Conservation (phyloP, 306 rosid species). For the Pterocarpus macrocarpus region DNA sequence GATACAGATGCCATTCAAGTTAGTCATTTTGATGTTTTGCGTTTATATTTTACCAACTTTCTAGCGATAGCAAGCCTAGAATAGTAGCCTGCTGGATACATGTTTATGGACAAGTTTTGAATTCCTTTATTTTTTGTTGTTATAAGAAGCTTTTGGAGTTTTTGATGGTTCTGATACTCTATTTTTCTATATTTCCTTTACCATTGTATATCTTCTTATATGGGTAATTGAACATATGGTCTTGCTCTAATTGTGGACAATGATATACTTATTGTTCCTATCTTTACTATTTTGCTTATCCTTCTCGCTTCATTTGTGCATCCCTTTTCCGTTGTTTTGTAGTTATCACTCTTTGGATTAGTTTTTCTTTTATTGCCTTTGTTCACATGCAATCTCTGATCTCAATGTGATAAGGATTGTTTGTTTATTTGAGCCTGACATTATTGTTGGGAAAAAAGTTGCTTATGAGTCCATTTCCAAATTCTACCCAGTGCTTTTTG, state of each 20-base stretch:
- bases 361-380: constrained; percentile 21
- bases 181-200: constrained; percentile 16
- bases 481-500: neutral
- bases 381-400: constrained; percentile 1
- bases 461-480: neutral
- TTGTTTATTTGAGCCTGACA: too few relatives aligned
- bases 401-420: neutral
- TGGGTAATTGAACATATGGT: constrained; percentile 15
- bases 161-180: constrained; percentile 17
- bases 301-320: constrained; percentile 23
- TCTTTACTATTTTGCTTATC: neutral
- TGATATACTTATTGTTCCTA: constrained; percentile 1
- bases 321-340: constrained; percentile 12
- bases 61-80: constrained; percentile 1
- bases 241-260: constrained; percentile 22
- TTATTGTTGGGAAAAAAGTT: constrained; percentile 1
- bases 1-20: constrained; percentile 96
- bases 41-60: neutral
- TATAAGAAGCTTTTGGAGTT: constrained; percentile 20
- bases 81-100: constrained; percentile 8
- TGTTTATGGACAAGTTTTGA: constrained; percentile 19
- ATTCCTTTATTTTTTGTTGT: constrained; percentile 16
- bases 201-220: constrained; percentile 21
- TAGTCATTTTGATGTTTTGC: constrained; percentile 46
- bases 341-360: neutral